Evolutionary conservation across 371 early-diverging fungal species (phyloP), one percentile per base, ranked within the genome.

Genomic region (Choanephora cucurbitarum): DNA sequence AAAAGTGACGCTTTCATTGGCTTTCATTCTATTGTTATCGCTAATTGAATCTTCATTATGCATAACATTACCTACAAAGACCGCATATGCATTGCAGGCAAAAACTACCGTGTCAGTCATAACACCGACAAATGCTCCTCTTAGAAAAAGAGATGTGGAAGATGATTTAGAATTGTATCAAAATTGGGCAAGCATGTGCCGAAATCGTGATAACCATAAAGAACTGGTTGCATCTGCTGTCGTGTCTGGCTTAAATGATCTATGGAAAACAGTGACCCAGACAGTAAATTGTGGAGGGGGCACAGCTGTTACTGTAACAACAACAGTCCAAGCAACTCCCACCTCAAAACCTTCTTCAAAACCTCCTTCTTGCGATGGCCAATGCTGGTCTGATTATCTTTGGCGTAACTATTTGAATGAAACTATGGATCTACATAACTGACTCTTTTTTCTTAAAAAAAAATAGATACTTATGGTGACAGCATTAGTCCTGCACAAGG

Each of bases 351-450:
- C 19, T 15, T 49, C 32, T 13, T 11, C 24, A 34, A 22, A 19
- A 14, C 23, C 32, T 40, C 53, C 37, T 3, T 1, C 40, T 5
- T 75, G 76, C 28, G 51, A 61, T 17, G 68, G 58, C 2, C 59
- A 70, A 43, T 75, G 76, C 17, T 75, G 76, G 76, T 67, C 64
- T 14, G 66, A 72, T 34, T 75, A 75, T 32, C 48, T 75, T 24
- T 75, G 76, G 76, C 64, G 76, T 72, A 70, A 65, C 61, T 37
- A 33, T 1, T 3, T 24, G 9, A 19, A n/a, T 11, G 22, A 45
- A n/a, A n/a, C n/a, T n/a, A n/a, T n/a, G n/a, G n/a, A n/a, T n/a
- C n/a, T n/a, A 49, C 6, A 13, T 49, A 37, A 28, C 18, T 14
- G 37, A 13, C 23, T 22, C 17, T 21, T 54, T 32, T n/a, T 44